Percentiles rank a stretch among this genome's conserved stretches.
These are phyloP conservation scores for Gilbertella persicaria DNA, from an alignment of 371 early-diverging fungal genomes.

Conservation along the genomic window DNA sequence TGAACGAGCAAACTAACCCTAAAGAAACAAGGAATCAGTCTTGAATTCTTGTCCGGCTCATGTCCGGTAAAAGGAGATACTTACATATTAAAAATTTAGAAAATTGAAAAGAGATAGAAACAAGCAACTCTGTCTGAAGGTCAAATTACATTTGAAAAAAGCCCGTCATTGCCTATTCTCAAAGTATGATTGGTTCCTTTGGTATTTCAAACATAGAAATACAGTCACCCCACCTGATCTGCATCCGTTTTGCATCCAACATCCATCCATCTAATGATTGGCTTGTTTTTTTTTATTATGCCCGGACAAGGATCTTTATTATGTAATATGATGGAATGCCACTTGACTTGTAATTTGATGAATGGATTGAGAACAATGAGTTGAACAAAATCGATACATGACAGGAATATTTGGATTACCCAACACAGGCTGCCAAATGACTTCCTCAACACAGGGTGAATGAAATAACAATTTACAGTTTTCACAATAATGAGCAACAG, in stretches of 20 bases:
- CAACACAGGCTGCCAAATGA: constrained; percentile 28
- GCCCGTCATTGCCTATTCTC: neutral
- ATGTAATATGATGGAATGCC: too few relatives aligned
- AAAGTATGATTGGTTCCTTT: neutral
- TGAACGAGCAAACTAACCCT: constrained; percentile 85
- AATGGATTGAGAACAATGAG: constrained; percentile 11
- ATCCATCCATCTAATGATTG: neutral
- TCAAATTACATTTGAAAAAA: constrained; percentile 1
- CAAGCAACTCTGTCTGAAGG: neutral
- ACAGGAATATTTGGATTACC: constrained; percentile 30
- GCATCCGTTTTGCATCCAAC: neutral
- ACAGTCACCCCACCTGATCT: neutral
- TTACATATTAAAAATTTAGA: constrained; percentile 2
- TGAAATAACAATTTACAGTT: constrained; percentile 24
- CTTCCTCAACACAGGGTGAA: constrained; percentile 22
- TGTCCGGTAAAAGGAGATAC: constrained; percentile 1
- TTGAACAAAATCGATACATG: constrained; percentile 39
- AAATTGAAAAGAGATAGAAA: constrained; percentile 1
- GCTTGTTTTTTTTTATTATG: neutral
- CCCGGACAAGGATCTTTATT: too few relatives aligned
- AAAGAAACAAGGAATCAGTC: neutral
- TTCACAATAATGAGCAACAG: constrained; percentile 27
- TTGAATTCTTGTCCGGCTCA: neutral
- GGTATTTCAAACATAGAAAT: too few relatives aligned
- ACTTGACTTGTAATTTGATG: too few relatives aligned